Percentiles rank a stretch among this genome's conserved stretches.
Evolutionary conservation across 352 stramenopile species (phyloP).

Genomic region (Globisporangium spiculum): DNA sequence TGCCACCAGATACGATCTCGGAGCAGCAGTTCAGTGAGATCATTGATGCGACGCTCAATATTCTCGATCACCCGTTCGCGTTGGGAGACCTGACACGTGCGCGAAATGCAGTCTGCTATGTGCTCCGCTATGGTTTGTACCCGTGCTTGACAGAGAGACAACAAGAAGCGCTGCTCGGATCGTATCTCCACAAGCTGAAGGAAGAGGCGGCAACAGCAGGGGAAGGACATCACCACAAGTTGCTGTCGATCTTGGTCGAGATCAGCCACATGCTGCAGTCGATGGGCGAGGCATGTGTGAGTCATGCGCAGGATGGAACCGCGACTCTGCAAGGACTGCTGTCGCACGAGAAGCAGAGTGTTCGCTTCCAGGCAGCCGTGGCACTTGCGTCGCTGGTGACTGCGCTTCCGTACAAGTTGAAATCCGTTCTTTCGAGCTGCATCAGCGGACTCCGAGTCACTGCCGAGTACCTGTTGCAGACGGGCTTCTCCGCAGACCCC

Average conservation of each 20-base stretch:
- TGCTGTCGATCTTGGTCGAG: constrained; percentile 56
- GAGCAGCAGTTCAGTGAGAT: constrained; percentile 69
- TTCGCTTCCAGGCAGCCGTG: constrained; percentile 67
- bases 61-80: constrained; percentile 73
- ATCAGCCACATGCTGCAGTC: constrained; percentile 67
- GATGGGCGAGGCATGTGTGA: constrained; percentile 59
- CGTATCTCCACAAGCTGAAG: constrained; percentile 53
- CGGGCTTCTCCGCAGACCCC: constrained; percentile 27
- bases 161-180: constrained; percentile 56
- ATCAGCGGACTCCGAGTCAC: constrained; percentile 42
- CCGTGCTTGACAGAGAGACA: constrained; percentile 62
- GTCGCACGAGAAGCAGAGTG: constrained; percentile 70
- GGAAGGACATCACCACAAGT: constrained; percentile 64
- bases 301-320: constrained; percentile 38
- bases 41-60: constrained; percentile 53
- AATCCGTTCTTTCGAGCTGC: constrained; percentile 42
- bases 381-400: constrained; percentile 61
- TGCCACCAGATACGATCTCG: constrained; percentile 57
- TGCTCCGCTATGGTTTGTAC: constrained; percentile 65
- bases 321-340: constrained; percentile 40
- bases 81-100: constrained; percentile 72
- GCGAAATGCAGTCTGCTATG: constrained; percentile 75
- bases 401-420: constrained; percentile 61
- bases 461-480: constrained; percentile 33
- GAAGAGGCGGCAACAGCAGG: constrained; percentile 29